Percentiles rank a stretch among this genome's conserved stretches.
Conservation (phyloP, 345 rosid genomes). For the Excoecaria agallocha region DNA sequence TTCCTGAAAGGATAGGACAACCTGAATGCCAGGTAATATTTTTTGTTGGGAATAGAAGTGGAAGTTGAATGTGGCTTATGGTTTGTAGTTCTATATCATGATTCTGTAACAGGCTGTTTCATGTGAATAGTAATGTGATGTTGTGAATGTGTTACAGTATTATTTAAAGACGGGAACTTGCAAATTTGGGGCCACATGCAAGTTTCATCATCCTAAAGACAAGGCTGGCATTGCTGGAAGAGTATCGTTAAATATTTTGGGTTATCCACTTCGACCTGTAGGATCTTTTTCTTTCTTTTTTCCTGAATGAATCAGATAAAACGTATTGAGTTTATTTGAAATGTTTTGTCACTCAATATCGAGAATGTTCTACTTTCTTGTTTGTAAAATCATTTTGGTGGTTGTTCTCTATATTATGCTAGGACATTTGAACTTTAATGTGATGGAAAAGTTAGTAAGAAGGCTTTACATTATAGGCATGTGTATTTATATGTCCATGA, state of each 20-base stretch:
- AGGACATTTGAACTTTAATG: too few relatives aligned
- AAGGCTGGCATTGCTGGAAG: conserved; percentile 93
- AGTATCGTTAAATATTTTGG: conserved; percentile 82
- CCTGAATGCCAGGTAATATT: conserved; percentile 91
- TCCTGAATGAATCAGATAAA: neutral
- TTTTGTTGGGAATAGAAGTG: neutral
- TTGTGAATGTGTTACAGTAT: conserved; percentile 53
- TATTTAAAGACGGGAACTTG: conserved; percentile 98
- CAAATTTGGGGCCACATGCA: conserved; percentile 99
- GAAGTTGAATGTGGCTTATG: neutral
- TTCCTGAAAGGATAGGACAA: conserved; percentile 91
- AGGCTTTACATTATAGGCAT: too few relatives aligned
- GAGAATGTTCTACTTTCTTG: conserved; percentile 6
- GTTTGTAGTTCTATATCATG: neutral
- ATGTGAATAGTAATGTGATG: neutral
- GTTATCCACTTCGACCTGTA: conserved; percentile 94
- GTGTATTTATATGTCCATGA: too few relatives aligned
- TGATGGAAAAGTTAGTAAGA: too few relatives aligned
- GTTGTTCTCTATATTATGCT: neutral
- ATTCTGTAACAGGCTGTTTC: neutral
- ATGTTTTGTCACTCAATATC: neutral
- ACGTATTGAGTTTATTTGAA: neutral
- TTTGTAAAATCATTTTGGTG: neutral
- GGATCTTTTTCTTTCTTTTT: conserved; percentile 21
- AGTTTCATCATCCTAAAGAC: conserved; percentile 96